phyloP scores from a whole-genome alignment of 345 rosid genomes.

The Acer campestre region DNA sequence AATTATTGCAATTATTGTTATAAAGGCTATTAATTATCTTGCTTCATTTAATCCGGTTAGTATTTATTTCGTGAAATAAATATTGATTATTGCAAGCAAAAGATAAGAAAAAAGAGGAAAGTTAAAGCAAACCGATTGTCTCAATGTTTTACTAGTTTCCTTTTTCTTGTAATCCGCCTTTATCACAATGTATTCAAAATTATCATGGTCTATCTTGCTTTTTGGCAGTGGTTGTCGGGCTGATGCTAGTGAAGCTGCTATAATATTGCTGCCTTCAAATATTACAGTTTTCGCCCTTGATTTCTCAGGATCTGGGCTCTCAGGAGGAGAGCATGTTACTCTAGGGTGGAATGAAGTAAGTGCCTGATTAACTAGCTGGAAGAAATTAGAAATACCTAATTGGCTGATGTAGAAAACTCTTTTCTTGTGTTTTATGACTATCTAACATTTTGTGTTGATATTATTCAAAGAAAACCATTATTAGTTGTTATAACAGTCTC shows the following conservation, averaged over 20 bases:
- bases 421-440: background rate
- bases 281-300: constrained; percentile 92
- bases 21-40: background rate
- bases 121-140: background rate
- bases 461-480: background rate
- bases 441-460: background rate
- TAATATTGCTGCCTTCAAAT: constrained; percentile 82
- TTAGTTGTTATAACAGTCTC: background rate
- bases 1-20: background rate
- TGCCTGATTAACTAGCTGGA: constrained; percentile 19
- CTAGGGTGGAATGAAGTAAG: constrained; percentile 91
- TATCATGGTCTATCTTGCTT: constrained; percentile 28
- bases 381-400: constrained; percentile 11
- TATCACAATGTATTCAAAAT: background rate
- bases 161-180: background rate
- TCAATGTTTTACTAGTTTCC: background rate
- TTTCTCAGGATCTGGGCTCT: constrained; percentile 90
- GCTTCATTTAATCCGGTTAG: background rate
- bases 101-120: background rate
- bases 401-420: background rate
- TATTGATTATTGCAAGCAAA: background rate
- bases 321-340: constrained; percentile 87
- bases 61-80: too few relatives aligned
- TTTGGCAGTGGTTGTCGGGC: constrained; percentile 89
- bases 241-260: constrained; percentile 94